Percentiles rank a stretch among this genome's conserved stretches.
Conservation (phyloP, 352 stramenopile species). For the Phytophthora melonis region DNA sequence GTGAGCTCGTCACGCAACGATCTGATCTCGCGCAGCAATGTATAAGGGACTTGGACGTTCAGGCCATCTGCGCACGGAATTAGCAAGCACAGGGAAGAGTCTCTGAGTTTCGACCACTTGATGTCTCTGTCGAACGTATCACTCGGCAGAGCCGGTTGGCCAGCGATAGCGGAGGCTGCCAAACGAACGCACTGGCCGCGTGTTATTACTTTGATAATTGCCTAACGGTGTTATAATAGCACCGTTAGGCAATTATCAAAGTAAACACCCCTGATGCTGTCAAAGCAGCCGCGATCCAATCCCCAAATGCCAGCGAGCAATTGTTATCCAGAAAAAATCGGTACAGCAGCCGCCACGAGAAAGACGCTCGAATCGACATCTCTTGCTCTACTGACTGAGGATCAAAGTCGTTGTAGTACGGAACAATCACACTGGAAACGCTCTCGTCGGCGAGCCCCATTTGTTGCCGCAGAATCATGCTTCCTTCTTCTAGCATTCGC, state of each 20-base stretch:
- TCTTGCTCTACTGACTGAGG: constrained; percentile 25
- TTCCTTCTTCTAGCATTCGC: constrained; percentile 38
- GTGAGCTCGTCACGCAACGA: neutral
- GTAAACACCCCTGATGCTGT: no score
- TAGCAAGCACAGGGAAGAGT: constrained; percentile 3
- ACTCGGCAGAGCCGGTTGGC: neutral
- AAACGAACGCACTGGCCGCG: neutral
- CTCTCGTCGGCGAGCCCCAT: no score
- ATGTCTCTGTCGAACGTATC: neutral
- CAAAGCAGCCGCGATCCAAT: neutral
- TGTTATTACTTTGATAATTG: no score
- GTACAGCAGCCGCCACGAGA: constrained; percentile 40
- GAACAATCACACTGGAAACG: constrained; percentile 24
- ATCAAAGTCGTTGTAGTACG: constrained; percentile 22
- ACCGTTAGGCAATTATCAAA: no score
- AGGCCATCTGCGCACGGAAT: neutral
- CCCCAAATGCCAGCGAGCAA: constrained; percentile 21
- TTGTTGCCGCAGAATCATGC: constrained; percentile 13
- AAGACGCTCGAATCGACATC: constrained; percentile 39
- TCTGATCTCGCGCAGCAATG: neutral
- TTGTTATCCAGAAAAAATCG: constrained; percentile 38
- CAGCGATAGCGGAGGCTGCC: neutral
- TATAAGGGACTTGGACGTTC: constrained; percentile 2
- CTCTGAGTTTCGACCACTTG: constrained; percentile 3
- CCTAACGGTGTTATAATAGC: no score